A percentile compares a stretch with the other conserved stretches of the same genome.
These are phyloP conservation scores for Aspergillus bridgeri DNA, from an alignment of 495 filamentous ascomycete genomes.

Conservation along the genomic window DNA sequence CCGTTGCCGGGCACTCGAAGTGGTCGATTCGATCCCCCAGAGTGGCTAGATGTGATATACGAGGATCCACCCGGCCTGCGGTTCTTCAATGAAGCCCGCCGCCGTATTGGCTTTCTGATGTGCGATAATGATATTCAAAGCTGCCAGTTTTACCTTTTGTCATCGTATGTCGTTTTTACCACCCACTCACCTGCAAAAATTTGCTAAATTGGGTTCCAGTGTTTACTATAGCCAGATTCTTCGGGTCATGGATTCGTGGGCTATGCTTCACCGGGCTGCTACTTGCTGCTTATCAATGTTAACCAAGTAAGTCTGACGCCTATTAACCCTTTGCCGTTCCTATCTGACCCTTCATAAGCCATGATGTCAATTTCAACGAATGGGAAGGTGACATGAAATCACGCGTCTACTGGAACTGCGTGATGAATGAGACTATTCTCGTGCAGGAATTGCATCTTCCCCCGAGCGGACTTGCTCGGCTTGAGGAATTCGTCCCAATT, in stretches of 20 bases:
- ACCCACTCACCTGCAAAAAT: not conserved
- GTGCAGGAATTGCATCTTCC: slow-evolving; percentile 48
- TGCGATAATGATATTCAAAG: slow-evolving; percentile 46
- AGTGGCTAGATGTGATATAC: slow-evolving; percentile 42
- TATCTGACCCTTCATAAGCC: slow-evolving; percentile 25
- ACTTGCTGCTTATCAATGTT: slow-evolving; percentile 46
- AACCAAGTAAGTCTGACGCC: slow-evolving; percentile 35
- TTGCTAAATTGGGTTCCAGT: slow-evolving; percentile 20
- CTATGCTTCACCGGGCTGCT: slow-evolving; percentile 48
- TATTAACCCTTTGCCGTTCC: not conserved
- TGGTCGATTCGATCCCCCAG: slow-evolving; percentile 39
- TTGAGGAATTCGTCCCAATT: slow-evolving; percentile 46
- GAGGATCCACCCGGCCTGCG: slow-evolving; percentile 42
- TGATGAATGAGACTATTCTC: slow-evolving; percentile 49
- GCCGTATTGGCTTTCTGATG: slow-evolving; percentile 47
- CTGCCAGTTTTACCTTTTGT: slow-evolving; percentile 47
- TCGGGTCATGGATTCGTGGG: slow-evolving; percentile 46
- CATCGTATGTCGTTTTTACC: slow-evolving; percentile 30
- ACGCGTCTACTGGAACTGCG: slow-evolving; percentile 47
- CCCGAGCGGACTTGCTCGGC: slow-evolving; percentile 40
- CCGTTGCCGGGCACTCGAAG: slow-evolving; percentile 35
- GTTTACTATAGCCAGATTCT: slow-evolving; percentile 45
- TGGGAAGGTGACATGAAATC: slow-evolving; percentile 53
- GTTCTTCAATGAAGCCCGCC: slow-evolving; percentile 46
- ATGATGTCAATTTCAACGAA: slow-evolving; percentile 43